Percentiles rank a stretch among this genome's conserved stretches.
These are phyloP conservation scores for Pyrenula massariospora DNA, from an alignment of 495 filamentous ascomycete genomes.

Conservation along the genomic window DNA sequence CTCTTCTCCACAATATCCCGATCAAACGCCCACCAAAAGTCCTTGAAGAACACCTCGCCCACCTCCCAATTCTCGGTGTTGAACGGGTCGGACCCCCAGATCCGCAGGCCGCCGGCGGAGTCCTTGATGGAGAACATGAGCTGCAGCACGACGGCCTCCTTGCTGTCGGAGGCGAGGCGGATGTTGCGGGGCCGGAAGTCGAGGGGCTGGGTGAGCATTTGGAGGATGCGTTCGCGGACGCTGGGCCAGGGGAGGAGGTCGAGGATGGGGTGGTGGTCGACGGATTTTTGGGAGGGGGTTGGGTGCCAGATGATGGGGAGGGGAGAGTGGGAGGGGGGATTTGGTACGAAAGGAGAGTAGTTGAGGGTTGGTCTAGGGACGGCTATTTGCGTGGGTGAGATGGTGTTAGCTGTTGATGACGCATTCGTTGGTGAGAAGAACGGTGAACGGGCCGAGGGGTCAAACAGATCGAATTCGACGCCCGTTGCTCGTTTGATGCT, in stretches of 20 bases:
- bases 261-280: constrained; percentile 37
- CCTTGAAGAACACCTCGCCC: constrained; percentile 31
- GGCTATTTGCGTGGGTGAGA: constrained; percentile 14
- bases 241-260: constrained; percentile 38
- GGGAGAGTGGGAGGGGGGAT: constrained; percentile 10
- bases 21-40: constrained; percentile 42
- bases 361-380: constrained; percentile 11
- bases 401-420: too few species aligned
- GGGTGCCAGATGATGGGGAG: constrained; percentile 16
- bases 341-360: constrained; percentile 9
- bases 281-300: constrained; percentile 12
- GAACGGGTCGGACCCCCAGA: constrained; percentile 24
- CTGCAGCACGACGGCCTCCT: constrained; percentile 21
- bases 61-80: constrained; percentile 30
- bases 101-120: constrained; percentile 24
- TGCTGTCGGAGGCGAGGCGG: too few species aligned
- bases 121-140: constrained; percentile 38
- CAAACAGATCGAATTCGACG: too few species aligned
- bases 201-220: constrained; percentile 24
- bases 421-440: too few species aligned
- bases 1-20: constrained; percentile 22
- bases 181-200: constrained; percentile 21
- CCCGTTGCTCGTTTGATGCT: too few species aligned
- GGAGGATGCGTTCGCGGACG: constrained; percentile 30
- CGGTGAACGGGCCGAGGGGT: too few species aligned